Conservation (phyloP, 2,329 filamentous ascomycete species). For the Ascochyta koolunga region DNA sequence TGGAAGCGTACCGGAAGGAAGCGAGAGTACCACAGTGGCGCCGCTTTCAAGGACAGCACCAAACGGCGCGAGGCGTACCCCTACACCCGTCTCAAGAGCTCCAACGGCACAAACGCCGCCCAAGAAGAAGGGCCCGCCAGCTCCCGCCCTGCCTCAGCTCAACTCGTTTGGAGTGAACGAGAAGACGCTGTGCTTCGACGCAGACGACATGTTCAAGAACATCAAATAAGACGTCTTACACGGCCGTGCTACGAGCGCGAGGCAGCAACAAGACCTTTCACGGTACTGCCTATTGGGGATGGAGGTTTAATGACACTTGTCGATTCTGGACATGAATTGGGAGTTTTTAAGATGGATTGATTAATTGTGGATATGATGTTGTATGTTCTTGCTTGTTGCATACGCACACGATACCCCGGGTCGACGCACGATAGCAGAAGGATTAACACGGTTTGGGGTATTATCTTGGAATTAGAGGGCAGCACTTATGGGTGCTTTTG, state of each 20-base stretch:
- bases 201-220: conserved; percentile 50
- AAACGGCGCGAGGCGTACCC: conserved; percentile 29
- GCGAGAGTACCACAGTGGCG: conserved; percentile 25
- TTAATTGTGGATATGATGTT: conserved; percentile 24
- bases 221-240: conserved; percentile 37
- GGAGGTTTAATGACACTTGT: conserved; percentile 41
- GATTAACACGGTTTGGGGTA: conserved; percentile 22
- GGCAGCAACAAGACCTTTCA: conserved; percentile 18
- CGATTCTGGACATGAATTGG: conserved; percentile 34
- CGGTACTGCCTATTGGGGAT: conserved; percentile 36
- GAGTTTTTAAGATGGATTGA: conserved; percentile 29
- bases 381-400: conserved; percentile 41
- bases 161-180: conserved; percentile 45
- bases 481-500: conserved; percentile 18
- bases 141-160: conserved; percentile 49
- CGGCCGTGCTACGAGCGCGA: not conserved
- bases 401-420: conserved; percentile 47
- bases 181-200: conserved; percentile 41
- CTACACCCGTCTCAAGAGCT: not conserved
- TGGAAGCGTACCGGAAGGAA: conserved; percentile 42
- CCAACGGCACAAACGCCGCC: conserved; percentile 14
- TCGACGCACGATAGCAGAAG: conserved; percentile 35
- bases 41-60: conserved; percentile 10
- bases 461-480: conserved; percentile 21
- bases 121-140: conserved; percentile 45